These are phyloP conservation scores for Fusarium ramigenum DNA, from an alignment of 2,329 filamentous ascomycete species.

Conservation along the genomic window DNA sequence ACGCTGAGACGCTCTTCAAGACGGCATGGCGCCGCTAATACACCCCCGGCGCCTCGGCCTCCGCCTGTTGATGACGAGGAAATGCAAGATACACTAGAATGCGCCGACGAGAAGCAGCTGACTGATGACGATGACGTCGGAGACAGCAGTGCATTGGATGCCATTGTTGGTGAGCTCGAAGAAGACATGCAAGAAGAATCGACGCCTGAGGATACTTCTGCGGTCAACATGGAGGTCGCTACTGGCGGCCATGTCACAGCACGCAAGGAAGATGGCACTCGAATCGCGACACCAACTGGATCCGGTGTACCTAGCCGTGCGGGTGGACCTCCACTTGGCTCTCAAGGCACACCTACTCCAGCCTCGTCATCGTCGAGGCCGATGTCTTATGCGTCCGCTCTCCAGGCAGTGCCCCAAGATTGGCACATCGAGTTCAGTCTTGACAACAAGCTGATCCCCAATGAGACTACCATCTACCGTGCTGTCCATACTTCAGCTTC, in stretches of 20 bases:
- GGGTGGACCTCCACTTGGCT: conserved; percentile 52
- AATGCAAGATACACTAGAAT: conserved; percentile 80
- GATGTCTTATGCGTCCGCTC: conserved; percentile 85
- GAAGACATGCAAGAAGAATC: conserved; percentile 79
- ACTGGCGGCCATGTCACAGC: conserved; percentile 89
- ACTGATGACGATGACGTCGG: conserved; percentile 76
- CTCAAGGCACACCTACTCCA: conserved; percentile 58
- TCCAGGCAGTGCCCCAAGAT: conserved; percentile 83
- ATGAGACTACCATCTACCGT: conserved; percentile 95
- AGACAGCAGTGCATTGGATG: conserved; percentile 76
- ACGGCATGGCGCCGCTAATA: conserved; percentile 64
- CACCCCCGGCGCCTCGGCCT: conserved; percentile 59
- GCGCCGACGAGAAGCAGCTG: conserved; percentile 89
- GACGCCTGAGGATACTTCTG: conserved; percentile 75
- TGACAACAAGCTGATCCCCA: conserved; percentile 82
- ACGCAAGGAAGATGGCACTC: conserved; percentile 89
- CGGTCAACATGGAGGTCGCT: conserved; percentile 90
- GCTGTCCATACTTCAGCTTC: conserved; percentile 77
- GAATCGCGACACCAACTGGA: conserved; percentile 83
- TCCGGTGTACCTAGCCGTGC: conserved; percentile 52
- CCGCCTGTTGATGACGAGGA: conserved; percentile 68
- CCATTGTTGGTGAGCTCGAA: conserved; percentile 90
- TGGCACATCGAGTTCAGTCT: conserved; percentile 98
- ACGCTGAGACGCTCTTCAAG: conserved; percentile 70
- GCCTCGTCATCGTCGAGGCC: conserved; percentile 69